Evolutionary conservation across 2,329 filamentous ascomycete species (phyloP), one percentile per base, ranked within the genome.

Genomic region (Pyricularia pennisetigena): DNA sequence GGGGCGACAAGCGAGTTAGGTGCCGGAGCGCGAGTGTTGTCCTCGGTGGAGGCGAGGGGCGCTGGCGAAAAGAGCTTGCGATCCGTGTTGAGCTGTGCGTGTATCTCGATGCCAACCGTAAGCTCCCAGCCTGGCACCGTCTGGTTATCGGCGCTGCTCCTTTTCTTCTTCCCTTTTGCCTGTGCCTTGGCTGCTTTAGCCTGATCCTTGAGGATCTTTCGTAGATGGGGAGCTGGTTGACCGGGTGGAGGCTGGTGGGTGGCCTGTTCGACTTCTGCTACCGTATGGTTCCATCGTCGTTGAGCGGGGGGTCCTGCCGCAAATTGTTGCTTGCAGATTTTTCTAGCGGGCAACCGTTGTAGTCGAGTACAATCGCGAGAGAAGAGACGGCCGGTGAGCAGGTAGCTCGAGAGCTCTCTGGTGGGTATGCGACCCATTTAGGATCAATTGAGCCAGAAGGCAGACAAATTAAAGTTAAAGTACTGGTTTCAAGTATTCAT

Each of bases 91-190:
- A 99, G 84, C 79, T 98, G 94, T 24, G 95, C 95, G 76, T 99
- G 95, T 71, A 99, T 95, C 81, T 99, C 95, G 72, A 99, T 94
- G 70, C 95, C 95, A 30, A 98, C 93, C 0, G 94, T 97, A 74
- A 98, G 82, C 78, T 97, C 92, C 95, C 95, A 99, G 41, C 89
- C 88, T 6, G 83, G 79, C 0, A 86, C 85, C 23, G 81, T 83
- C 75, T 88, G 85, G 65, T 78, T 80, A 70, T 76, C 77, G 30
- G 73, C 75, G 71, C 83, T 83, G 66, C 79, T 78, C 70, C 82
- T 80, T 70, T 82, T 82, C 72, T 79, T 80, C 69, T 80, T 78
- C 12, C 78, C 80, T 69, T 81, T 78, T 16, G 79, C 79, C 0
- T 76, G 72, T 0, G 76, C 74, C 70, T 83, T 85, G 75, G 75